A percentile compares a stretch with the other conserved stretches of the same genome.
Conservation (phyloP, 1,284 basidiomycete species). For the Sparassis latifolia region DNA sequence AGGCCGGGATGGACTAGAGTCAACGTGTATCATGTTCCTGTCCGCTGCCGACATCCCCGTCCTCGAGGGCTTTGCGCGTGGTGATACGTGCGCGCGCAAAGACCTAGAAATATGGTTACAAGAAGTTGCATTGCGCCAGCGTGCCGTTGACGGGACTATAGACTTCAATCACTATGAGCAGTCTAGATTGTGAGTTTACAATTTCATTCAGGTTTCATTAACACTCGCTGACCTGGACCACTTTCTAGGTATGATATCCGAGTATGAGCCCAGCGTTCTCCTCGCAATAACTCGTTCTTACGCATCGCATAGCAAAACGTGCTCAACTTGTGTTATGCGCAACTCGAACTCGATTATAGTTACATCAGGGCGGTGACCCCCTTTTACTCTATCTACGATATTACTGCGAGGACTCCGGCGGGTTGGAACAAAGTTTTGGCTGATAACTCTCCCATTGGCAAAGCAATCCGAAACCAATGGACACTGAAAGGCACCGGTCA, state of each 20-base stretch:
- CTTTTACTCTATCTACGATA: slow-evolving; percentile 38
- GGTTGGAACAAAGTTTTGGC: slow-evolving; percentile 28
- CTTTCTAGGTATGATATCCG: slow-evolving; percentile 33
- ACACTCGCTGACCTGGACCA: background rate
- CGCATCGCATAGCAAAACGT: slow-evolving; percentile 32
- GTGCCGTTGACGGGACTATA: slow-evolving; percentile 31
- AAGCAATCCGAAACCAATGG: slow-evolving; percentile 32
- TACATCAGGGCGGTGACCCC: slow-evolving; percentile 41
- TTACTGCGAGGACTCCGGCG: slow-evolving; percentile 22
- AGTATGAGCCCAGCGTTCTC: slow-evolving; percentile 16
- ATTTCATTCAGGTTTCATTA: background rate
- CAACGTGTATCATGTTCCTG: slow-evolving; percentile 53
- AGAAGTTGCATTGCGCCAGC: slow-evolving; percentile 31
- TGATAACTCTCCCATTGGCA: slow-evolving; percentile 29
- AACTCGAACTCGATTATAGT: slow-evolving; percentile 42
- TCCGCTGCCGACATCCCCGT: slow-evolving; percentile 33
- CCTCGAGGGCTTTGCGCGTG: slow-evolving; percentile 40
- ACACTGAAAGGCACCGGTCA: slow-evolving; percentile 19
- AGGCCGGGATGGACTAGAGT: slow-evolving; percentile 61
- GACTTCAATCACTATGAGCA: slow-evolving; percentile 41
- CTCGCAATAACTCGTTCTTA: background rate
- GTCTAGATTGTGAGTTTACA: slow-evolving; percentile 27
- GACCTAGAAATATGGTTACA: slow-evolving; percentile 36
- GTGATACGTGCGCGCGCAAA: slow-evolving; percentile 36
- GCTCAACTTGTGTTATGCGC: slow-evolving; percentile 40